These are phyloP conservation scores for Ramicandelaber brevisporus DNA, from an alignment of 192 early-diverging fungal genomes.

Conservation along the genomic window DNA sequence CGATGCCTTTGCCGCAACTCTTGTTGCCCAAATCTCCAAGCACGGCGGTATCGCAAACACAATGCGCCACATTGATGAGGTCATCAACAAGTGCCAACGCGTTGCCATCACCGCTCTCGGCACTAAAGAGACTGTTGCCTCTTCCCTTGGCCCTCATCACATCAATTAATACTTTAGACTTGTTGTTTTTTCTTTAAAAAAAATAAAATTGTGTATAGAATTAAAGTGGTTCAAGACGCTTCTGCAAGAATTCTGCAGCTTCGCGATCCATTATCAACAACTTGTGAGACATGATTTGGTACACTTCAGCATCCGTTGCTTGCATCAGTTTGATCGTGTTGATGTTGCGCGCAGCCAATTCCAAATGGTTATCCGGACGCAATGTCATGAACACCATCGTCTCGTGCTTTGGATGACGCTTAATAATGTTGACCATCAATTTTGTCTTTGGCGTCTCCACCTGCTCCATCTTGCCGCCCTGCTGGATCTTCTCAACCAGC, in stretches of 20 bases:
- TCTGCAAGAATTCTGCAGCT: slow-evolving; percentile 31
- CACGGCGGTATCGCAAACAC: too few relatives aligned
- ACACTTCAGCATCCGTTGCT: slow-evolving; percentile 35
- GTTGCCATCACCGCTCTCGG: not conserved
- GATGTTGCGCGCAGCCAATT: slow-evolving; percentile 33
- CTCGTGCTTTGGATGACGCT: not conserved
- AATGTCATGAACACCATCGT: slow-evolving; percentile 7
- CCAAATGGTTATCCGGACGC: slow-evolving; percentile 14
- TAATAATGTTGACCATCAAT: slow-evolving; percentile 1
- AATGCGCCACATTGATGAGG: too few relatives aligned
- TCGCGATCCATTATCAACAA: slow-evolving; percentile 36
- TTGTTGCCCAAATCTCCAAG: too few relatives aligned
- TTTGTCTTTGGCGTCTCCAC: slow-evolving; percentile 10
- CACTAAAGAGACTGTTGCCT: not conserved
- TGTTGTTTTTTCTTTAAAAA: not conserved
- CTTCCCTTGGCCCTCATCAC: not conserved
- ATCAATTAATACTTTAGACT: not conserved
- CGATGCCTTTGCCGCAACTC: not conserved
- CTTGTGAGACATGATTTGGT: slow-evolving; percentile 37
- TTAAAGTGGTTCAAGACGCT: not conserved
- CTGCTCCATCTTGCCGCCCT: slow-evolving; percentile 14
- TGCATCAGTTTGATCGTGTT: slow-evolving; percentile 25
- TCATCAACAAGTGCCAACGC: slow-evolving; percentile 1
- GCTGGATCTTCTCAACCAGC: too few relatives aligned
- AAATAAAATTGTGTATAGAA: not conserved